Evolutionary conservation across 2,329 filamentous ascomycete species (phyloP).

Genomic region (Mollisia scopiformis): DNA sequence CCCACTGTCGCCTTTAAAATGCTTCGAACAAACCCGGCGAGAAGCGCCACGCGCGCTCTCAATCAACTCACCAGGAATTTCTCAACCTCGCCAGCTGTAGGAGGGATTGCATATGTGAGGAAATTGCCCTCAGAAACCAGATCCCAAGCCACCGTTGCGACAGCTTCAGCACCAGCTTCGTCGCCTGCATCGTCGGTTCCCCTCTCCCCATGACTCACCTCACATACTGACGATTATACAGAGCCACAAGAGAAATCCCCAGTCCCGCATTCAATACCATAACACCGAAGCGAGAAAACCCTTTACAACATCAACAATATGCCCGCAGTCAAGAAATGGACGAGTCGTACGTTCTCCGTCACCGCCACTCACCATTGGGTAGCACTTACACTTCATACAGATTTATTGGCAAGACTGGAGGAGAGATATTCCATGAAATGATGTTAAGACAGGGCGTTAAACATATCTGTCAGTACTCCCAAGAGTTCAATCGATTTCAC

Average conservation of each 20-base stretch:
- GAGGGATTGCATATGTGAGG: conserved; percentile 29
- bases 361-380: conserved; percentile 14
- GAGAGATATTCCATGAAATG: conserved; percentile 99
- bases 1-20: conserved; percentile 36
- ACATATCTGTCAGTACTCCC: conserved; percentile 77
- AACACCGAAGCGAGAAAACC: conserved; percentile 53
- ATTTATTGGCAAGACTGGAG: conserved; percentile 93
- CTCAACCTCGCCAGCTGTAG: conserved; percentile 45
- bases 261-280: conserved; percentile 62
- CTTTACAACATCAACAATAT: conserved; percentile 68
- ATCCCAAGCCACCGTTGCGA: conserved; percentile 53
- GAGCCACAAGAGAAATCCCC: conserved; percentile 60
- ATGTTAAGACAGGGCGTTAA: conserved; percentile 92
- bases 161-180: conserved; percentile 44
- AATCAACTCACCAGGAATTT: conserved; percentile 39
- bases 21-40: conserved; percentile 53
- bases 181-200: conserved; percentile 28
- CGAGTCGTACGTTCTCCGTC: conserved; percentile 68
- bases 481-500: not conserved
- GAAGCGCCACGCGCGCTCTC: conserved; percentile 49
- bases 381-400: conserved; percentile 44
- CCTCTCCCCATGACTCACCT: conserved; percentile 25
- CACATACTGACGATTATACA: conserved; percentile 39
- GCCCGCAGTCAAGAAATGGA: conserved; percentile 67
- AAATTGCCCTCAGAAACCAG: conserved; percentile 47